Percentiles rank a stretch among this genome's conserved stretches.
Evolutionary conservation across 2,329 filamentous ascomycete genomes (phyloP).

Genomic region (Clonostachys rosea): DNA sequence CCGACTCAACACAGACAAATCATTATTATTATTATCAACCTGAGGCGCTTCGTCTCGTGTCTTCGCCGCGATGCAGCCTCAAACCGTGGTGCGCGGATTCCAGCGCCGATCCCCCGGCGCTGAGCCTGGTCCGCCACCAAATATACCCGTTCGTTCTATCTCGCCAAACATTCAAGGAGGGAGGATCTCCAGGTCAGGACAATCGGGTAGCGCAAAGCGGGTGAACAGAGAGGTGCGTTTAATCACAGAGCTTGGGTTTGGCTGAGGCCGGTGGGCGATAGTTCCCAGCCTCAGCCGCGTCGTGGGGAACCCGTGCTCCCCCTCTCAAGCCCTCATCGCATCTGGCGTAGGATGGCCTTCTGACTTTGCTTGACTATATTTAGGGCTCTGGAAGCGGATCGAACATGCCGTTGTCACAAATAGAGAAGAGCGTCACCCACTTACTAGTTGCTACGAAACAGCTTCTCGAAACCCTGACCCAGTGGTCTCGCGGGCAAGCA

Average conservation of each 20-base stretch:
- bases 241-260: no score
- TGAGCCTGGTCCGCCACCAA: conserved; percentile 54
- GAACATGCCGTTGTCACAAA: conserved; percentile 82
- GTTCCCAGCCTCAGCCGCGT: no score
- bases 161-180: conserved; percentile 61
- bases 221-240: conserved; percentile 6
- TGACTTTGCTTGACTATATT: neutral
- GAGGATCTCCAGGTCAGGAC: conserved; percentile 61
- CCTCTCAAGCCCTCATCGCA: no score
- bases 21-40: no score
- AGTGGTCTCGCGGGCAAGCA: conserved; percentile 91
- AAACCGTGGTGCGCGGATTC: neutral
- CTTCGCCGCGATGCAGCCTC: no score
- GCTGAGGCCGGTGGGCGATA: no score
- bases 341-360: neutral
- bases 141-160: conserved; percentile 50
- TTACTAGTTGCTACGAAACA: conserved; percentile 97
- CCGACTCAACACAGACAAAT: no score
- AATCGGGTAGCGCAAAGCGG: conserved; percentile 16
- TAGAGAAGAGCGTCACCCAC: conserved; percentile 98
- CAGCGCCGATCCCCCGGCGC: conserved; percentile 61
- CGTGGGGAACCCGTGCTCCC: no score
- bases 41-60: no score
- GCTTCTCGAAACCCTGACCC: conserved; percentile 91
- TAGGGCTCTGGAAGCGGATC: conserved; percentile 51